Conservation (phyloP, 192 early-diverging fungal species). For the Physocladia obscura region DNA sequence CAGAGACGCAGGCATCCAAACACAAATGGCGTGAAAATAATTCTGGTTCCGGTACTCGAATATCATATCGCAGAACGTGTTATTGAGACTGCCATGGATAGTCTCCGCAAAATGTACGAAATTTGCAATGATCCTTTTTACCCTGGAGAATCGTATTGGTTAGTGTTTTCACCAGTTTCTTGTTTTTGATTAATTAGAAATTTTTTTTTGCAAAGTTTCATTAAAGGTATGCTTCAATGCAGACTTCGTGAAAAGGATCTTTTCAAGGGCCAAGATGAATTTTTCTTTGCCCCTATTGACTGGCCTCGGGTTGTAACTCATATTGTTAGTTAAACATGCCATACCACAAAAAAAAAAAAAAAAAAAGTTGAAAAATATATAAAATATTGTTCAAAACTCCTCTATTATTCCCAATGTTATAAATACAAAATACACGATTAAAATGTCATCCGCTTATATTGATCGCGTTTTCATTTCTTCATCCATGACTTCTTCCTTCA, state of each 20-base stretch:
- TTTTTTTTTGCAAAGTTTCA: constrained; percentile 16
- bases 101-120: constrained; percentile 10
- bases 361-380: too few relatives aligned
- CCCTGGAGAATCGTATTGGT: constrained; percentile 38
- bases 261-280: constrained; percentile 30
- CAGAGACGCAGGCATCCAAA: constrained; percentile 31
- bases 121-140: constrained; percentile 32
- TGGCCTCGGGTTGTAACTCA: constrained; percentile 24
- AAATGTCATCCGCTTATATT: too few relatives aligned
- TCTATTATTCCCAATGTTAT: too few relatives aligned
- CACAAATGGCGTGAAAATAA: constrained; percentile 26
- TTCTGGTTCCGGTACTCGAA: constrained; percentile 31
- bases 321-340: too few relatives aligned
- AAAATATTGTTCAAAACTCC: too few relatives aligned
- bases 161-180: neutral
- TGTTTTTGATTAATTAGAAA: neutral
- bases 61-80: constrained; percentile 19
- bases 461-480: too few relatives aligned
- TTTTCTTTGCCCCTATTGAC: constrained; percentile 30
- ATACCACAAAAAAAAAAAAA: too few relatives aligned
- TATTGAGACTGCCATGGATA: constrained; percentile 21
- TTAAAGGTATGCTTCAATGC: constrained; percentile 35
- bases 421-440: too few relatives aligned
- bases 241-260: constrained; percentile 32
- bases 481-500: too few relatives aligned